phyloP scores from a whole-genome alignment of 73 alveolate species.

The Urostyla sp. region DNA sequence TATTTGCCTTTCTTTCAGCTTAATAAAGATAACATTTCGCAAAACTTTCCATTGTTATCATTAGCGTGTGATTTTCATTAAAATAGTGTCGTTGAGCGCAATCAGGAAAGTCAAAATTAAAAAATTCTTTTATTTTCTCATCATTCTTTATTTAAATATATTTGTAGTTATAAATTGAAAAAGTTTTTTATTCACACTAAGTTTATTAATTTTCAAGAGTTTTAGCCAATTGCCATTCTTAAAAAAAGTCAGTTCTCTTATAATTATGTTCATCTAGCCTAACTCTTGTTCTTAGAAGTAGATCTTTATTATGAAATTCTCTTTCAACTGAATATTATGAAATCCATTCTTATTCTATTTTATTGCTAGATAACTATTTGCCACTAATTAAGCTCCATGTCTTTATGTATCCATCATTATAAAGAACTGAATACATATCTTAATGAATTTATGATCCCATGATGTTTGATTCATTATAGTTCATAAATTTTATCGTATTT shows the following conservation, averaged over 20 bases:
- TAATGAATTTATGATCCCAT: constrained; percentile 4
- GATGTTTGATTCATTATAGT: constrained; percentile 4
- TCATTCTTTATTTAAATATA: constrained; percentile 19
- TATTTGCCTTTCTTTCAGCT: constrained; percentile 4
- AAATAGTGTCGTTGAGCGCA: not conserved
- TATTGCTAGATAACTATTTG: too few species aligned
- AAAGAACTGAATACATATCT: constrained; percentile 15
- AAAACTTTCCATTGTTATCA: not conserved
- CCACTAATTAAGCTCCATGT: constrained; percentile 50
- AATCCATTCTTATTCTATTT: too few species aligned
- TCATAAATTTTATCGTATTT: constrained; percentile 25
- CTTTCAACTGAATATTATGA: too few species aligned
- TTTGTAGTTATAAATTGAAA: not conserved
- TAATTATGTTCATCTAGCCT: too few species aligned
- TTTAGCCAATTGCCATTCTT: too few species aligned
- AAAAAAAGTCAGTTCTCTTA: too few species aligned
- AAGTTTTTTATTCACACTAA: too few species aligned
- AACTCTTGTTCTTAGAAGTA: too few species aligned
- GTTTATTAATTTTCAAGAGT: too few species aligned
- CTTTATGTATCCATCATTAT: not conserved
- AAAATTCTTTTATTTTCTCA: not conserved
- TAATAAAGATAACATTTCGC: not conserved
- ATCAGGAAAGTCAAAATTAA: constrained; percentile 8
- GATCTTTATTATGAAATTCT: too few species aligned
- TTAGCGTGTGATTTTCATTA: not conserved